Evolutionary conservation across 2,329 filamentous ascomycete species (phyloP), one percentile per base, ranked within the genome.

Genomic region (Furcasterigmium sp.): DNA sequence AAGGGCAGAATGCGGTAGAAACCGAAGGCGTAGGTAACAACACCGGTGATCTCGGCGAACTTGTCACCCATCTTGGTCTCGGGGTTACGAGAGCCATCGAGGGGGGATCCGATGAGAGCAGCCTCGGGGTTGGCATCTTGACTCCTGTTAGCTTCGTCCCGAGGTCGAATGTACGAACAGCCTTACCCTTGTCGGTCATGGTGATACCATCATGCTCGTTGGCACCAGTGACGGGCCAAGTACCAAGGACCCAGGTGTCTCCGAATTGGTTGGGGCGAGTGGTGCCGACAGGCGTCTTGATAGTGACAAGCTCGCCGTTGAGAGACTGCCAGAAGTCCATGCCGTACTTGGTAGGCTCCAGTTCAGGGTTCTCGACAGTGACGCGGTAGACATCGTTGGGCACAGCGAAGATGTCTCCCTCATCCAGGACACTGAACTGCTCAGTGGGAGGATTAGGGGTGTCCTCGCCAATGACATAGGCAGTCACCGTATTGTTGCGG

Each of bases 321-420:
- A 87, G 62, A 48, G 76, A 82, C 70, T 87, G 80, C 84, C 84
- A 87, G 56, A 87, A 88, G 58, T 87, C 84, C 23, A 87, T 66
- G 3, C 84, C 84, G 54, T 82, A 87, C 34, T 67, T 62, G 18
- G 65, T 63, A 2, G 83, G 83, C 47, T 83, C 59, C 30, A 87
- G 69, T 13, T 65, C 64, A 0, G 82, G 82, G 56, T 87, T 87
- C 26, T 57, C 65, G 6, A 59, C 64, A 3, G 80, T 83, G 30
- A 87, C 56, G 50, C 72, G 70, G 48, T 67, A 74, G 30, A 67
- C 65, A 47, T 78, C 83, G 55, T 84, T 85, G 10, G 84, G 84
- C 5, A 84, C 64, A 2, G 64, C 74, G 48, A 85, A 85, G 29
- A 87, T 67, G 56, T 82, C 78, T 10, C 80, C 80, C n/a, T 69